A percentile compares a stretch with the other conserved stretches of the same genome.
phyloP scores from a whole-genome alignment of 768 basidiomycete genomes.

The Jaapia argillacea region DNA sequence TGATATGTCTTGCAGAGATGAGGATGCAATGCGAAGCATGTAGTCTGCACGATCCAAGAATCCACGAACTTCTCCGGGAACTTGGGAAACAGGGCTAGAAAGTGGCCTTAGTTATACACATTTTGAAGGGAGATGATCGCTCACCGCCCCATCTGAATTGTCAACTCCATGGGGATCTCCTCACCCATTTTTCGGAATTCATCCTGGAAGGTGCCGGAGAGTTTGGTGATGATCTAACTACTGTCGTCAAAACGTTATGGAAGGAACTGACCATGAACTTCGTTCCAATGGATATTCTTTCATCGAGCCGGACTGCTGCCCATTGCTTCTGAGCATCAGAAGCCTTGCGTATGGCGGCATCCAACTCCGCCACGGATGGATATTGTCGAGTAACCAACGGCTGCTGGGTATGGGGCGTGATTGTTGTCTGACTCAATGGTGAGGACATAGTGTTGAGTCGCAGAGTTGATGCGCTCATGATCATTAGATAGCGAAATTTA shows the following conservation, averaged over 20 bases:
- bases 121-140: conserved; percentile 13
- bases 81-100: conserved; percentile 68
- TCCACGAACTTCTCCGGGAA: conserved; percentile 70
- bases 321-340: conserved; percentile 67
- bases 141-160: conserved; percentile 88
- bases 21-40: conserved; percentile 75
- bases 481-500: not conserved
- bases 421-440: conserved; percentile 56
- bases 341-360: conserved; percentile 45
- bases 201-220: too few relatives aligned
- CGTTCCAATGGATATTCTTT: conserved; percentile 62
- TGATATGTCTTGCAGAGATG: conserved; percentile 62
- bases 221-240: not conserved
- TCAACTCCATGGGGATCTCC: conserved; percentile 66
- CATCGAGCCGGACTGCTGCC: conserved; percentile 45
- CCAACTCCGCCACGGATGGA: conserved; percentile 48
- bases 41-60: conserved; percentile 75
- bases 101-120: not conserved
- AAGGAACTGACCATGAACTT: conserved; percentile 56
- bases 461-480: too few relatives aligned
- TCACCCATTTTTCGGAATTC: conserved; percentile 44
- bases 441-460: not conserved
- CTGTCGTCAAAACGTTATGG: conserved; percentile 1
- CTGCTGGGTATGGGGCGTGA: conserved; percentile 72
- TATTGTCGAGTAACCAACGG: conserved; percentile 60